These are phyloP conservation scores for Petasospora rhodanensis DNA, from an alignment of 1,139 yeast species.

Conservation along the genomic window DNA sequence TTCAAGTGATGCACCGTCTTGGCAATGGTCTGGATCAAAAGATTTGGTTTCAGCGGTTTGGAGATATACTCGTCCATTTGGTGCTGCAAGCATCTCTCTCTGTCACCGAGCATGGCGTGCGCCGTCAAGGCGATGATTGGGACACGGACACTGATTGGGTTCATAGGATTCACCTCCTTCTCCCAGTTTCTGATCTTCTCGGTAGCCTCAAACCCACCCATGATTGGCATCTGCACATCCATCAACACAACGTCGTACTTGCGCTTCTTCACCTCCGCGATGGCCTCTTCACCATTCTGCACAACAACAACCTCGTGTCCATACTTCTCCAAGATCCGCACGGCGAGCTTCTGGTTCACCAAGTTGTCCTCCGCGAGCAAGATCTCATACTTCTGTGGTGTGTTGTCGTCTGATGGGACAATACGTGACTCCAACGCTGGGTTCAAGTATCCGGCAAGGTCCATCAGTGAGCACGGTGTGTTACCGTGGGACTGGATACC, in stretches of 20 bases:
- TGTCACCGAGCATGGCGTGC: conserved; percentile 84
- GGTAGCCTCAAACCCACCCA: conserved; percentile 93
- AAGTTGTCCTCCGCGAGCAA: conserved; percentile 83
- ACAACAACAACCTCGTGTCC: conserved; percentile 81
- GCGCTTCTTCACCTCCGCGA: conserved; percentile 60
- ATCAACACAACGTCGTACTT: conserved; percentile 76
- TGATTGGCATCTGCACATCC: conserved; percentile 95
- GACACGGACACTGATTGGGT: conserved; percentile 57
- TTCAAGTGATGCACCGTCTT: conserved; percentile 72
- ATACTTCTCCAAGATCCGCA: conserved; percentile 74
- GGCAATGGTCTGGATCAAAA: conserved; percentile 78
- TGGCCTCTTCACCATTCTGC: conserved; percentile 80
- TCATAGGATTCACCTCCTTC: conserved; percentile 58
- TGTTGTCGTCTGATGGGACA: conserved; percentile 76
- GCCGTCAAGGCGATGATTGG: conserved; percentile 90
- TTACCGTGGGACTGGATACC: conserved; percentile 88
- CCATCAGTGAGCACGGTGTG: conserved; percentile 79
- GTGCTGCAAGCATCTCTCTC: conserved; percentile 79
- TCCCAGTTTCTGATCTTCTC: conserved; percentile 87
- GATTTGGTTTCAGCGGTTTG: conserved; percentile 79
- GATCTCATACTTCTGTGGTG: conserved; percentile 71
- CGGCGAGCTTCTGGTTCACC: conserved; percentile 84
- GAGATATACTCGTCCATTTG: conserved; percentile 92
- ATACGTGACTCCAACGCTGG: conserved; percentile 84
- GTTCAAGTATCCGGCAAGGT: conserved; percentile 74